A percentile compares a stretch with the other conserved stretches of the same genome.
These are phyloP conservation scores for Symbiodinium pilosum DNA, from an alignment of 73 alveolate species.

Conservation along the genomic window DNA sequence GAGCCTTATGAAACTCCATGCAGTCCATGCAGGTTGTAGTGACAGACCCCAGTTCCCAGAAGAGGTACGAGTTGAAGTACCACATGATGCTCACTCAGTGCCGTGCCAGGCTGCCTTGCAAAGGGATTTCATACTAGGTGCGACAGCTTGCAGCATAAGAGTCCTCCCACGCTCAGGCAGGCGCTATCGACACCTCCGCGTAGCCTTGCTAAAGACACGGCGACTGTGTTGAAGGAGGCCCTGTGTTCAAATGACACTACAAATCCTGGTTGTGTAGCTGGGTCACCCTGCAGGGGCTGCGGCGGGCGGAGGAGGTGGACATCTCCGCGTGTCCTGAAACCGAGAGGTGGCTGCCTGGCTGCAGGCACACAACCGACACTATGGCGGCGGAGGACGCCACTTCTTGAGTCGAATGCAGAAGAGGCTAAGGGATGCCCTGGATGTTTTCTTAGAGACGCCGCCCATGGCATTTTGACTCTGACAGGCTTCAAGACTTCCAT, in stretches of 20 bases:
- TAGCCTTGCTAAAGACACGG: neutral
- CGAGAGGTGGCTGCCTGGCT: neutral
- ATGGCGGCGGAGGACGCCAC: conserved; percentile 79
- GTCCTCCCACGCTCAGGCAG: neutral
- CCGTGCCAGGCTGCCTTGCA: conserved; percentile 12
- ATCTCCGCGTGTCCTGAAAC: neutral
- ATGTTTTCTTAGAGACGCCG: neutral
- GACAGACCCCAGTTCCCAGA: no score
- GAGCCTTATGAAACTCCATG: neutral
- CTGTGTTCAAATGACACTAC: neutral
- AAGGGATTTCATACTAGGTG: neutral
- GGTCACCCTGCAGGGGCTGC: neutral
- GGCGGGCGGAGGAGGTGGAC: neutral
- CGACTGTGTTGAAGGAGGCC: neutral
- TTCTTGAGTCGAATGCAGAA: conserved; percentile 48
- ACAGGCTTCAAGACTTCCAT: conserved; percentile 61
- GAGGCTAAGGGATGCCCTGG: neutral
- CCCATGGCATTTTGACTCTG: neutral
- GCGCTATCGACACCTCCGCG: conserved; percentile 8
- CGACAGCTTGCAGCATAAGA: neutral
- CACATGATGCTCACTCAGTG: conserved; percentile 67
- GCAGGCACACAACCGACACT: conserved; percentile 66
- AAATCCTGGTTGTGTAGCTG: neutral
- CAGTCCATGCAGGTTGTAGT: neutral
- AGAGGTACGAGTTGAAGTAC: conserved; percentile 76